Evolutionary conservation across 345 rosid genomes (phyloP).

Genomic region (rapeseed (Brassica napus)): DNA sequence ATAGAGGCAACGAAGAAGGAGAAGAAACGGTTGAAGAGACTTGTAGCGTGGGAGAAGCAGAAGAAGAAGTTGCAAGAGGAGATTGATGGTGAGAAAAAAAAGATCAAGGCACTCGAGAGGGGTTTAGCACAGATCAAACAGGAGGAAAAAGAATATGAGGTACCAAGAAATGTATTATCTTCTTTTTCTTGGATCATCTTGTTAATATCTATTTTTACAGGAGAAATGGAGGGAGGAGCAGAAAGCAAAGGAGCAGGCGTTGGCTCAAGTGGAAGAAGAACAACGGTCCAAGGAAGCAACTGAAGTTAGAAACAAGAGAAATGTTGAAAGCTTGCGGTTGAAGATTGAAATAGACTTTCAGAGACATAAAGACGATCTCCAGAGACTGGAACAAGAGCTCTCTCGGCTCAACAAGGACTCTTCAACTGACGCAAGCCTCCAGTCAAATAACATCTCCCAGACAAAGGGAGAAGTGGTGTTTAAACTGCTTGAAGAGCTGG

Average conservation of each 20-base stretch:
- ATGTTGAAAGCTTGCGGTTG: conserved; percentile 65
- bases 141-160: conserved; percentile 78
- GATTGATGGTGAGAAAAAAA: conserved; percentile 70
- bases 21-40: conserved; percentile 77
- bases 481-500: conserved; percentile 58
- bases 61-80: conserved; percentile 73
- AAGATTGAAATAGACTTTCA: conserved; percentile 80
- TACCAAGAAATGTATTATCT: conserved; percentile 6
- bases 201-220: conserved; percentile 35
- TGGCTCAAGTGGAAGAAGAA: conserved; percentile 61
- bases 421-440: conserved; percentile 44
- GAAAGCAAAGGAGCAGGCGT: conserved; percentile 57
- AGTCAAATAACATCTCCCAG: conserved; percentile 37
- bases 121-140: conserved; percentile 52
- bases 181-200: too few relatives aligned
- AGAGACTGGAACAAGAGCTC: conserved; percentile 80
- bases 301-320: conserved; percentile 62
- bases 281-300: conserved; percentile 62
- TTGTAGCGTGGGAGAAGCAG: conserved; percentile 81
- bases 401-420: conserved; percentile 52
- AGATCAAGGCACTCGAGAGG: conserved; percentile 59
- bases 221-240: conserved; percentile 64
- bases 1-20: conserved; percentile 81
- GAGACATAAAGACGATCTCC: conserved; percentile 73
- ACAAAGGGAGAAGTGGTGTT: conserved; percentile 50